Conservation (phyloP, 2,329 filamentous ascomycete species). For the Phoma sp. region DNA sequence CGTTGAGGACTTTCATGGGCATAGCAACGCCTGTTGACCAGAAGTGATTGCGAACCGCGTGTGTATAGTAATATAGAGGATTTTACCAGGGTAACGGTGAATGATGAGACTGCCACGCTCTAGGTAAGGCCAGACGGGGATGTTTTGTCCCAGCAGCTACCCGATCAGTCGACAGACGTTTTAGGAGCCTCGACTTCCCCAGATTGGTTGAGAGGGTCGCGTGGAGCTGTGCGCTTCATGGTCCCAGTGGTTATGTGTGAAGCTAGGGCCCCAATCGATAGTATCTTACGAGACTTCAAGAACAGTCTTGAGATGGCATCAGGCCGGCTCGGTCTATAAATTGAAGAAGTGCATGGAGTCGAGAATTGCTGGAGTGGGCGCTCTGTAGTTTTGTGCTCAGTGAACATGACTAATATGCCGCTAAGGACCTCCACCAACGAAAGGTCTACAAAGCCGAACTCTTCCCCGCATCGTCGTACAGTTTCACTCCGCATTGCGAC, state of each 20-base stretch:
- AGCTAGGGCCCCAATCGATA: no score
- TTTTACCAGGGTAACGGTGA: background rate
- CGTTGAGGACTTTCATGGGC: background rate
- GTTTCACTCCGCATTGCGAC: background rate
- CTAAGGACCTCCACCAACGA: background rate
- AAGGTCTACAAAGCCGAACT: background rate
- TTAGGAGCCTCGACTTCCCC: background rate
- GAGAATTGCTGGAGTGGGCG: background rate
- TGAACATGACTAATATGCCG: background rate
- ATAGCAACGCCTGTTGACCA: background rate
- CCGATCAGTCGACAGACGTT: no score
- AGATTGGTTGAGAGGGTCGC: background rate
- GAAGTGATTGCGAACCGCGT: background rate
- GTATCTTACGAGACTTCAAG: background rate
- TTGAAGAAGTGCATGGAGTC: background rate
- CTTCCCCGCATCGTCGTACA: background rate
- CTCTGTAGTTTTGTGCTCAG: background rate
- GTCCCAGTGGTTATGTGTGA: no score
- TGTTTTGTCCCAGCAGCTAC: no score
- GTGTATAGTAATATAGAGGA: background rate
- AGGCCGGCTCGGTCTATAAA: background rate
- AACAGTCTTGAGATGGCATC: background rate
- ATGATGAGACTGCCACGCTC: background rate
- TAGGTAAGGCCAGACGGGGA: background rate
- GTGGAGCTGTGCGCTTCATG: no score